phyloP scores from a whole-genome alignment of 495 filamentous ascomycete genomes.

The Darksidea phi region DNA sequence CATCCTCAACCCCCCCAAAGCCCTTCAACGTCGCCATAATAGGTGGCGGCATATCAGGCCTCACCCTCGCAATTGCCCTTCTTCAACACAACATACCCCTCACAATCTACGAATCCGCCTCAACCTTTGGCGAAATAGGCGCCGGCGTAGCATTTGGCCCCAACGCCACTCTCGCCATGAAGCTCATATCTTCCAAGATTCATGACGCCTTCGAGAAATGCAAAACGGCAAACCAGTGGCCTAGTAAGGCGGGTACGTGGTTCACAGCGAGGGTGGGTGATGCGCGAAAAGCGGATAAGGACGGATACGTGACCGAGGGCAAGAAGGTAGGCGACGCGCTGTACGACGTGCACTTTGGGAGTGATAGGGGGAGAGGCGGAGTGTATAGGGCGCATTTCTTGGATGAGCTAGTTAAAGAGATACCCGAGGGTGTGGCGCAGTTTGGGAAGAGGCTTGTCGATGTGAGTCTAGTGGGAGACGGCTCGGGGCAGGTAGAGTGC shows the following conservation, averaged over 20 bases:
- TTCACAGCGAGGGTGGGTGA: constrained; percentile 38
- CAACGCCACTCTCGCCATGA: constrained; percentile 59
- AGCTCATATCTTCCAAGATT: constrained; percentile 51
- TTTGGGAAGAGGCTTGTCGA: constrained; percentile 46
- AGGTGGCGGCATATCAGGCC: constrained; percentile 30
- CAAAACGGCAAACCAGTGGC: constrained; percentile 37
- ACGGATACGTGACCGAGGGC: constrained; percentile 23
- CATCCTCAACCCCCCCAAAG: constrained; percentile 8
- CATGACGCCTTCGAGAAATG: constrained; percentile 45
- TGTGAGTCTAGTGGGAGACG: constrained; percentile 37
- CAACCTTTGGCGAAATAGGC: constrained; percentile 51
- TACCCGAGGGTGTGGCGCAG: constrained; percentile 49
- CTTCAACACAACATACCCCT: constrained; percentile 23
- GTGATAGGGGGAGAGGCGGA: constrained; percentile 39
- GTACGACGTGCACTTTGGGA: constrained; percentile 36
- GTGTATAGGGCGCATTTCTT: constrained; percentile 60
- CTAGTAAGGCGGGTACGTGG: constrained; percentile 25
- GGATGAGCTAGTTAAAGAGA: constrained; percentile 56
- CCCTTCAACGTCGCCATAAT: constrained; percentile 29
- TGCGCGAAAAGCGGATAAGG: constrained; percentile 24
- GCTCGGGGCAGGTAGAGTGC: constrained; percentile 44
- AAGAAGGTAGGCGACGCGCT: constrained; percentile 36
- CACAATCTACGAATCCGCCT: constrained; percentile 34
- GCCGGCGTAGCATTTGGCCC: constrained; percentile 62
- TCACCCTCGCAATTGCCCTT: constrained; percentile 28